Evolutionary conservation across 129 eudicot species (phyloP), one percentile per base, ranked within the genome.

Genomic region (Rutidosis leptorrhynchoides): DNA sequence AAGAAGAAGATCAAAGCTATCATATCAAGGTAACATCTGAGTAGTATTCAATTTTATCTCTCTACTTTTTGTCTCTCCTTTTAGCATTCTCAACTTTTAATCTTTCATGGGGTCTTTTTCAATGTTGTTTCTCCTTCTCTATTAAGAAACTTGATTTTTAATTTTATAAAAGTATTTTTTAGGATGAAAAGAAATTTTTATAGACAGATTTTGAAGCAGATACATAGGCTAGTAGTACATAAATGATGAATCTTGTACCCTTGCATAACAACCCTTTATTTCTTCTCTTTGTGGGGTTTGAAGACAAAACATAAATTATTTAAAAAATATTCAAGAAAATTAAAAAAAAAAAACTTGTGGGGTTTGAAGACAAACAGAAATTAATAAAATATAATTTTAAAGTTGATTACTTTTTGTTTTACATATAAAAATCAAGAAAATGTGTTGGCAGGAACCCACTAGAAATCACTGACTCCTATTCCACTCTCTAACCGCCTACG

Each of bases 401-500:
- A 59, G 59, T 3, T 67, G 16, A 29, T 40, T 24, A 22, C 22
- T 32, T 64, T 77, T 26, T 26, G 62, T 57, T 57, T 26, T 57
- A 3, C 26, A 58, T 58, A 60, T 30, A 29, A 60, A 60, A n/a
- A 28, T 60, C 19, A 60, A 60, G 23, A 65, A 73, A 80, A 62
- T 25, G 98, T 74, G 83, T 56, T 43, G 73, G 74, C 80, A 71
- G 88, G 87, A 81, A 81, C 79, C 86, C 94, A 83, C 89, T 80
- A 78, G 85, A 92, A 67, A 82, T 65, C 77, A 80, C 79, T 81
- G 85, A 77, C 90, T 85, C 89, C 87, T 81, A 71, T 92, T 88
- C 95, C 95, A 79, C 92, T 75, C 78, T 85, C 79, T 79, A 87
- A 92, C 96, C 91, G 90, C 89, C 91, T 88, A 79, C 77, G 79